Base-by-base conservation (phyloP, 2,329 filamentous ascomycete genomes). In the Claviceps pazoutovae region DNA sequence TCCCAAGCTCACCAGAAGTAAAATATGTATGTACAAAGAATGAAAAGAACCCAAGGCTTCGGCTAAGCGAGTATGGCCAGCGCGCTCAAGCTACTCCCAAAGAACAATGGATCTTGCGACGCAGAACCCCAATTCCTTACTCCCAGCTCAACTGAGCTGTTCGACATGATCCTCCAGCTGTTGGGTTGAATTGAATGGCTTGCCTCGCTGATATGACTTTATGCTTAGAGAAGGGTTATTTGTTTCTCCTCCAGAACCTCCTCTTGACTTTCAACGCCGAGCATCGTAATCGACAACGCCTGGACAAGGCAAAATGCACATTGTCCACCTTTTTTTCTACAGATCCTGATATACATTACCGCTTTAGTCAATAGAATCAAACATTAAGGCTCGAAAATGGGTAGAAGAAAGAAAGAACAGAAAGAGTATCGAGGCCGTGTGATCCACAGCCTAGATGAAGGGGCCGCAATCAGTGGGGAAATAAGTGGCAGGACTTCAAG, bases 321-420 rank as follows among this genome's bases (percentile, higher is more conserved):
- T 50, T 9, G 45, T 39, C 46, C 37, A 46, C 46, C 42, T 49
- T 53, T 50, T 58, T 51, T 50, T 59, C 54, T 58, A 54, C 58
- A 53, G 51, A 42, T 52, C 51, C 55, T 58, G 54, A 56, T 59
- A 58, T 58, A 59, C 58, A 59, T 59, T 57, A 54, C 19, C 56
- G 54, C 57, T 57, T 45, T 53, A 56, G 53, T 53, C 38, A 51
- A 56, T 51, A 46, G 30, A 52, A 49, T 17, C 9, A 49, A 54
- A 55, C 53, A 49, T 52, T 38, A 47, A 42, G 46, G 42, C 44
- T 45, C 38, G 44, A 51, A 37, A 37, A 37, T 13, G 4, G 14
- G 17, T 17, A 17, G 4, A n/a, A 21, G 16, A 41, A 43, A 34
- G 14, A 43, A 30, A 17, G 6, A 30, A 49, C 13, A 26, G 34